phyloP scores from a whole-genome alignment of 73 alveolate genomes.

The Tetrahymena elliotti region DNA sequence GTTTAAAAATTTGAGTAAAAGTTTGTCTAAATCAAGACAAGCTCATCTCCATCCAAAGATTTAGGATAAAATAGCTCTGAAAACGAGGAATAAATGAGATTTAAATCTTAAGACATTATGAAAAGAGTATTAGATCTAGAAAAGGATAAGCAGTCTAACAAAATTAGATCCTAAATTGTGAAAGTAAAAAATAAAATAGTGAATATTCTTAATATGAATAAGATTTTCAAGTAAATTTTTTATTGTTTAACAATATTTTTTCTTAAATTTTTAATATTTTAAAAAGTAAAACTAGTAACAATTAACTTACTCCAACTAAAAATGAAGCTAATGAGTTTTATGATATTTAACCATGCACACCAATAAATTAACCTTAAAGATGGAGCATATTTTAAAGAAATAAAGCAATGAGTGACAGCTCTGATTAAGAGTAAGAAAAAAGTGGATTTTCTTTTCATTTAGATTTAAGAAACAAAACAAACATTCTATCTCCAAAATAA shows the following conservation, averaged over 20 bases:
- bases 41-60: not conserved
- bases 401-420: not conserved
- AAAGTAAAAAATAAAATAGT: not conserved
- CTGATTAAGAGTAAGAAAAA: not conserved
- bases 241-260: not conserved
- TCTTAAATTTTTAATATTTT: not conserved
- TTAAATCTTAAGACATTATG: not conserved
- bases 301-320: not conserved
- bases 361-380: not conserved
- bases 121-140: not conserved
- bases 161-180: not conserved
- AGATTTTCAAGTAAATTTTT: not conserved
- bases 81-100: not conserved
- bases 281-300: not conserved
- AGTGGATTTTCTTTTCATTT: not conserved
- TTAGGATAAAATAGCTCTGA: not conserved
- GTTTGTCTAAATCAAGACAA: not conserved
- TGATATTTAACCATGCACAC: not conserved
- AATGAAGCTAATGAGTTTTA: not conserved
- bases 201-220: not conserved
- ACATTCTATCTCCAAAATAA: not conserved
- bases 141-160: not conserved
- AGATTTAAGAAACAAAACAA: not conserved
- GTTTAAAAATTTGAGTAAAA: not conserved
- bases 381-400: not conserved